Base-by-base conservation (phyloP, 805 yeast genomes). In the Candida loeiensis region DNA sequence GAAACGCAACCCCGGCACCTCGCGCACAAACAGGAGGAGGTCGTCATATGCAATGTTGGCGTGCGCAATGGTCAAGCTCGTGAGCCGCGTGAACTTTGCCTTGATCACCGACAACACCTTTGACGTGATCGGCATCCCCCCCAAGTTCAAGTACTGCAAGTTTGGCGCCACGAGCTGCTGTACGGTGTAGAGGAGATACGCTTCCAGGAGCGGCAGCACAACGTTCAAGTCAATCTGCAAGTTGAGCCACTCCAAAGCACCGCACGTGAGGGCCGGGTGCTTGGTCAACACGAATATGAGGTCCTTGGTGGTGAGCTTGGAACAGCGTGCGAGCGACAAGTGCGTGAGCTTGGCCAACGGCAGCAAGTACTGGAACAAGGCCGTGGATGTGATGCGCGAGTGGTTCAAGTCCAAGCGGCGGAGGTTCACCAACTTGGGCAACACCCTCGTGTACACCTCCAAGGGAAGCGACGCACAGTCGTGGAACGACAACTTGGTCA, bases 401-500 rank as follows among this genome's bases (percentile, higher is more conserved):
- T 87, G 95, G 12, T 85, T 79, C 36, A 90, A 66, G 56, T 89
- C 97, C 21, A 89, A 64, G 46, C 87, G 76, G 46, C 77, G 76
- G 37, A 89, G 62, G 43, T 71, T 66, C 18, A 69, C 63, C 34
- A 82, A 63, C 36, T 71, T 74, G 2, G 85, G 82, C 20, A 90
- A 64, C 9, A 85, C 56, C 38, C 71, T 73, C 18, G 68, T 68
- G 41, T 85, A 76, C 0, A 73, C 73, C n/a, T 68, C 69, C 4
- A 76, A 60, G 3, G 86, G 73, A 27, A 89, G 66, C 47, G 85
- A 87, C 2, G 93, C 81, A 58, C 97, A 90, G 54, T 88, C 96
- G 61, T 89, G 95, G 54, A 90, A 77, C 0, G 95, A 86, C 8
- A 90, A 51, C 43, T 76, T 69, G 51, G 74, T 59, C 15, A 59